phyloP scores from a whole-genome alignment of 192 early-diverging fungal species.

The Entophlyctis luteolus region DNA sequence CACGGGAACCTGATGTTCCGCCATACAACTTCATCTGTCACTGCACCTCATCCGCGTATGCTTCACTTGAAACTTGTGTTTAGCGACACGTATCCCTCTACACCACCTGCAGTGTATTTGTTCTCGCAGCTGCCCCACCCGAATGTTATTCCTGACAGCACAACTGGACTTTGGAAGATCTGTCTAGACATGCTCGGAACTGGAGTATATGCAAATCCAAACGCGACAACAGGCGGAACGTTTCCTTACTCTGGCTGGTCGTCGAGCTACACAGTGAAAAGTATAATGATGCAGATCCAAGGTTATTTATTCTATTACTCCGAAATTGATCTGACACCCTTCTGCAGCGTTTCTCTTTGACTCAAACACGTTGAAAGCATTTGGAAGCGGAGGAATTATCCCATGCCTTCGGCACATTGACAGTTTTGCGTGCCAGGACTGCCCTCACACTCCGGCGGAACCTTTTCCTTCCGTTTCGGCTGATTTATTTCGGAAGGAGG shows the following conservation, averaged over 20 bases:
- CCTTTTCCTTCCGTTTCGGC: neutral
- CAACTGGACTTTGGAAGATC: neutral
- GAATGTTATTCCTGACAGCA: neutral
- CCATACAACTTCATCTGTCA: neutral
- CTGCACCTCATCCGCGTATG: neutral
- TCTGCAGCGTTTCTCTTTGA: slow-evolving; percentile 9
- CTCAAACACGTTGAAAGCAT: too few species aligned
- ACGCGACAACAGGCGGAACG: neutral
- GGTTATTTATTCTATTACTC: neutral
- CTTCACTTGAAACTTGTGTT: slow-evolving; percentile 11
- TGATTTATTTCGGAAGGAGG: neutral
- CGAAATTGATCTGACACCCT: neutral
- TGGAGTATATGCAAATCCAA: slow-evolving; percentile 18
- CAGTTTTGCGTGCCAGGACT: neutral
- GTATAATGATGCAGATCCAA: slow-evolving; percentile 20
- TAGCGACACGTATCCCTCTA: slow-evolving; percentile 1
- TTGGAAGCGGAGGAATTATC: too few species aligned
- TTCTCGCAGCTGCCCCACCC: slow-evolving; percentile 10
- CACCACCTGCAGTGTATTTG: neutral
- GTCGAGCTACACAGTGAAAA: slow-evolving; percentile 7
- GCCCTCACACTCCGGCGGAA: neutral
- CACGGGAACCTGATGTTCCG: slow-evolving; percentile 3
- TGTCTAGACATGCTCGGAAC: slow-evolving; percentile 24
- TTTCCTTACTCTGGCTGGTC: slow-evolving; percentile 19
- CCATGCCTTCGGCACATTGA: neutral